Conservation (phyloP, 176 grass and related monocot genomes). For the Hsuehochloa calcarea region DNA sequence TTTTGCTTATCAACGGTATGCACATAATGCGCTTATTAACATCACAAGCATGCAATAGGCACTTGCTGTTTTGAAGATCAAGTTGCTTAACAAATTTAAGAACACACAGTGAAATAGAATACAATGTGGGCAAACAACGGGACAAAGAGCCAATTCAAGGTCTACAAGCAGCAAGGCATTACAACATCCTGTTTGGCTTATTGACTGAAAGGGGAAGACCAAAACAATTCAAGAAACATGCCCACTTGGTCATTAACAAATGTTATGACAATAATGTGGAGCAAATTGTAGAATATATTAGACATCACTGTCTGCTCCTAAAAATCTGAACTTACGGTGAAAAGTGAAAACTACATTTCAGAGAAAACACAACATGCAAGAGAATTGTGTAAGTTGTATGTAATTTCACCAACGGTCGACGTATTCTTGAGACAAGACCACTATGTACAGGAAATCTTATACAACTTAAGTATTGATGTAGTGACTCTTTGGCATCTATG, state of each 20-base stretch:
- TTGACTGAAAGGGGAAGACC: neutral
- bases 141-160: constrained; percentile 40
- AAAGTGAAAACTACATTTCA: neutral
- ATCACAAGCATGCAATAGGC: too few species aligned
- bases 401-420: neutral
- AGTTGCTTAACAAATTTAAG: too few species aligned
- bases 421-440: constrained; percentile 7
- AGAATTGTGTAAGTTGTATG: constrained; percentile 17
- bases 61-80: too few species aligned
- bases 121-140: constrained; percentile 36
- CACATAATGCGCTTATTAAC: too few species aligned
- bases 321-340: constrained; percentile 12
- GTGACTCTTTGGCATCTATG: neutral
- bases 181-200: constrained; percentile 33
- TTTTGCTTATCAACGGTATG: too few species aligned
- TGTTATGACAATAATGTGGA: constrained; percentile 33
- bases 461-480: constrained; percentile 24
- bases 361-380: constrained; percentile 8
- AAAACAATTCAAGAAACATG: constrained; percentile 13
- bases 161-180: constrained; percentile 38
- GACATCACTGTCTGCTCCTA: constrained; percentile 12
- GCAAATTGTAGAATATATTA: constrained; percentile 16
- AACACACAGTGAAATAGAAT: too few species aligned
- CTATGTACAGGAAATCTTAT: neutral
- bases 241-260: constrained; percentile 42